phyloP scores from a whole-genome alignment of 805 yeast genomes.

The Candida koratica region DNA sequence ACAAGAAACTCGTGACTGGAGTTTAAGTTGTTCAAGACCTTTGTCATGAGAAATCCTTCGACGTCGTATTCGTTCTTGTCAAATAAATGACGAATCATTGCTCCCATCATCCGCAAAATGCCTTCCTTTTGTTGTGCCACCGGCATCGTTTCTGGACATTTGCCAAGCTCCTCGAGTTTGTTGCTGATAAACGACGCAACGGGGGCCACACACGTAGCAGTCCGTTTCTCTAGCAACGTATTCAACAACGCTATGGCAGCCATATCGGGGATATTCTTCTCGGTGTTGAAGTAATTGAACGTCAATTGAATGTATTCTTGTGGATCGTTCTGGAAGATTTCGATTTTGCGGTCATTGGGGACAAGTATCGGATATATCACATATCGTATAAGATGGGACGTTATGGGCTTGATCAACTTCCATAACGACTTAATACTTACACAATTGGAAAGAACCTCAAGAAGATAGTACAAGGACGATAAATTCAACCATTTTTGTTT shows the following conservation, averaged over 20 bases:
- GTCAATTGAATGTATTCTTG: conserved; percentile 77
- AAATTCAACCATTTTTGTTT: conserved; percentile 65
- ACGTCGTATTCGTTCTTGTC: conserved; percentile 40
- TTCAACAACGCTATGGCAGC: conserved; percentile 74
- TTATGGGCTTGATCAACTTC: conserved; percentile 61
- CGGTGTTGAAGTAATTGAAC: conserved; percentile 44
- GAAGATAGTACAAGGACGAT: conserved; percentile 58
- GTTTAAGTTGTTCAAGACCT: conserved; percentile 68
- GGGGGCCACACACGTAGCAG: conserved; percentile 52
- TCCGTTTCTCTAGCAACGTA: conserved; percentile 67
- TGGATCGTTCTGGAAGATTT: conserved; percentile 80
- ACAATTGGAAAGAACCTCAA: conserved; percentile 52
- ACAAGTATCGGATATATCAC: conserved; percentile 74
- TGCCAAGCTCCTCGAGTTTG: conserved; percentile 25
- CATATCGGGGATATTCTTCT: conserved; percentile 60
- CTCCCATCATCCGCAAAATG: conserved; percentile 71
- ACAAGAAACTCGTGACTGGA: conserved; percentile 64
- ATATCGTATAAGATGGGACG: conserved; percentile 60
- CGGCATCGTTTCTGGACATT: conserved; percentile 39
- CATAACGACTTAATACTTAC: conserved; percentile 56
- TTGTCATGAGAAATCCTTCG: conserved; percentile 60
- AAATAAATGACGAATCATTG: conserved; percentile 55
- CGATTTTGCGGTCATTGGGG: conserved; percentile 63
- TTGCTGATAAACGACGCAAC: conserved; percentile 56
- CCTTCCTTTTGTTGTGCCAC: conserved; percentile 69